Evolutionary conservation across 148 eudicot genomes (phyloP).

Genomic region (Heliosperma pusillum): DNA sequence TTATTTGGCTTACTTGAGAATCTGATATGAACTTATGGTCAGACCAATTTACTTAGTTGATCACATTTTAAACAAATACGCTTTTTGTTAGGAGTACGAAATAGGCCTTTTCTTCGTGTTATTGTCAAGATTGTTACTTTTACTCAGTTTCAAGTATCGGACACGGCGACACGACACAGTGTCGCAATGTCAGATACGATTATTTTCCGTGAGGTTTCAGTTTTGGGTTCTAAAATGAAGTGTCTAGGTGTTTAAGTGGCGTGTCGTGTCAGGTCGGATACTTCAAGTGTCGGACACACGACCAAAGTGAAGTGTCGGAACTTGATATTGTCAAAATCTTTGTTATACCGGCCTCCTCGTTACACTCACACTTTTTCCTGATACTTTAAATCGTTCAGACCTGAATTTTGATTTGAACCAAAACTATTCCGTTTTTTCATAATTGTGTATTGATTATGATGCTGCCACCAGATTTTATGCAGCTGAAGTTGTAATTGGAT

Average conservation of each 20-base stretch:
- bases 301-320: no score
- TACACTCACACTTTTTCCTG: neutral
- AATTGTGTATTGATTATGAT: constrained; percentile 16
- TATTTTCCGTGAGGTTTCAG: no score
- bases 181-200: no score
- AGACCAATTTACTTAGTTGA: neutral
- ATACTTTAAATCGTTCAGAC: neutral
- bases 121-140: no score
- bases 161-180: no score
- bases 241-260: no score
- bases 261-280: no score
- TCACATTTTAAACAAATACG: neutral
- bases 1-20: neutral
- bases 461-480: constrained; percentile 76
- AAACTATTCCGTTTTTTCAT: neutral
- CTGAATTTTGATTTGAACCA: neutral
- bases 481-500: constrained; percentile 89
- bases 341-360: neutral
- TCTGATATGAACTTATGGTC: neutral
- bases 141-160: no score
- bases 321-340: neutral
- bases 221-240: no score
- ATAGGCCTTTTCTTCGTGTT: neutral
- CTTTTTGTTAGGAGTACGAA: neutral
- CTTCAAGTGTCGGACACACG: no score